Percentiles rank a stretch among this genome's conserved stretches.
These are phyloP conservation scores for Fraxinus angustifolia DNA, from an alignment of 305 asterid species.

Conservation along the genomic window DNA sequence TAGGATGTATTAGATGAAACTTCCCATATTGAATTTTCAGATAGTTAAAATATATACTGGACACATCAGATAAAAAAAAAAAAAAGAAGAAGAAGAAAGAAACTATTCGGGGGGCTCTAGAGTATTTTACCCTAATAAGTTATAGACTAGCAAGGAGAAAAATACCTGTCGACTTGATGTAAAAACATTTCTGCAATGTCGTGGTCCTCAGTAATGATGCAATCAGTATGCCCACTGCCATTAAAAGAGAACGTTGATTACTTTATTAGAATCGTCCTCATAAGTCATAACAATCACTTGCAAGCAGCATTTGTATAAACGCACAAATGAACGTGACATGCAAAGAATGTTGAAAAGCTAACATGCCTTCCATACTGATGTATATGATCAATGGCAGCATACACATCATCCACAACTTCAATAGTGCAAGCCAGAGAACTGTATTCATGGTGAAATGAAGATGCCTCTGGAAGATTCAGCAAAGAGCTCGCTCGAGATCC, in stretches of 20 bases:
- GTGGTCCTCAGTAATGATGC: slow-evolving; percentile 53
- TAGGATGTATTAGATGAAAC: background rate
- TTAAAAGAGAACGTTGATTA: background rate
- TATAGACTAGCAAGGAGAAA: background rate
- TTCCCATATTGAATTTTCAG: background rate
- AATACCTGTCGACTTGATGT: slow-evolving; percentile 54
- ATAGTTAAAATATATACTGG: background rate
- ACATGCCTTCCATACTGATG: slow-evolving; percentile 60
- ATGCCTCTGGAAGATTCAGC: slow-evolving; percentile 34
- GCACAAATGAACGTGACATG: background rate
- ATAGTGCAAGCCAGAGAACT: slow-evolving; percentile 54
- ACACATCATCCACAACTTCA: slow-evolving; percentile 54
- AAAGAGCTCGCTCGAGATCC: slow-evolving; percentile 55
- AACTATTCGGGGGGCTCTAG: background rate
- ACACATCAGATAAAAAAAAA: background rate
- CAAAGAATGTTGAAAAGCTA: background rate
- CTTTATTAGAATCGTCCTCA: background rate
- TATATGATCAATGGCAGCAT: slow-evolving; percentile 53
- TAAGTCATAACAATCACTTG: background rate
- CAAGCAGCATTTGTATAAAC: background rate
- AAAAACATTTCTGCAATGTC: slow-evolving; percentile 46
- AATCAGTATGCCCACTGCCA: slow-evolving; percentile 67
- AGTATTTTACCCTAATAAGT: background rate
- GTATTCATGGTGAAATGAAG: slow-evolving; percentile 54
- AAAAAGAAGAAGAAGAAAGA: background rate